phyloP scores from a whole-genome alignment of 2,329 filamentous ascomycete species.

The Sporothrix curviconia region DNA sequence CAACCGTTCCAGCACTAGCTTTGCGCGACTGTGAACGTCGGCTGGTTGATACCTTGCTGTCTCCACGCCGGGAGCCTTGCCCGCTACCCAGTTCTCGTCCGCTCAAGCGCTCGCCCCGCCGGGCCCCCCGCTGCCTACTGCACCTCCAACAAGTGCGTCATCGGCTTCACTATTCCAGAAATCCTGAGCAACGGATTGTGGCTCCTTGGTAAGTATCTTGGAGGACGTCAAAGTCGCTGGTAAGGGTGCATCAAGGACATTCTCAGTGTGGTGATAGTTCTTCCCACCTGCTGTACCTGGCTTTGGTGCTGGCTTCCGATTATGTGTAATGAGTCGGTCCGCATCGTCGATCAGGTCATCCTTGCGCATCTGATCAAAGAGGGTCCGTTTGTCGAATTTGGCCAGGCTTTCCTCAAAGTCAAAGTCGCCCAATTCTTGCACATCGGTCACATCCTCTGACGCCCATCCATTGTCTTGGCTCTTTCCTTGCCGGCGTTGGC shows the following conservation, averaged over 20 bases:
- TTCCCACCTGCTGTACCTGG: slow-evolving; percentile 73
- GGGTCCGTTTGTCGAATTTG: slow-evolving; percentile 87
- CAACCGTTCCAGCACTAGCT: slow-evolving; percentile 38
- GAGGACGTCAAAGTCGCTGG: slow-evolving; percentile 26
- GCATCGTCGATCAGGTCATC: slow-evolving; percentile 86
- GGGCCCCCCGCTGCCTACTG: not conserved
- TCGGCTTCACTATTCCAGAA: slow-evolving; percentile 73
- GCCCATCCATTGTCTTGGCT: slow-evolving; percentile 73
- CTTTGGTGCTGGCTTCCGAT: slow-evolving; percentile 64
- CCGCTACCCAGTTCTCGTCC: slow-evolving; percentile 46
- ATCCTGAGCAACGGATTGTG: slow-evolving; percentile 35
- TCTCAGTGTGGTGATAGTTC: slow-evolving; percentile 87
- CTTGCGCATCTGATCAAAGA: slow-evolving; percentile 87
- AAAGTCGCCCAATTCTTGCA: slow-evolving; percentile 88
- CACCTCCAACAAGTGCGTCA: slow-evolving; percentile 36
- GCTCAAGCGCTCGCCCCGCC: slow-evolving; percentile 38
- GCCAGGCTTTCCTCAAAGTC: slow-evolving; percentile 85
- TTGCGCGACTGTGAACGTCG: slow-evolving; percentile 53
- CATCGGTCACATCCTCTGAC: slow-evolving; percentile 91
- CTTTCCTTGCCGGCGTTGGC: slow-evolving; percentile 34
- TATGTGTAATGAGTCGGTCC: slow-evolving; percentile 84
- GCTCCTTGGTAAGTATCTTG: slow-evolving; percentile 24
- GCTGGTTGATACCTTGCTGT: slow-evolving; percentile 44
- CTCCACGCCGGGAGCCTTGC: slow-evolving; percentile 43
- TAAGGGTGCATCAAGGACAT: slow-evolving; percentile 64